Conservation (phyloP, 495 filamentous ascomycete species). For the Patellaria atrata region DNA sequence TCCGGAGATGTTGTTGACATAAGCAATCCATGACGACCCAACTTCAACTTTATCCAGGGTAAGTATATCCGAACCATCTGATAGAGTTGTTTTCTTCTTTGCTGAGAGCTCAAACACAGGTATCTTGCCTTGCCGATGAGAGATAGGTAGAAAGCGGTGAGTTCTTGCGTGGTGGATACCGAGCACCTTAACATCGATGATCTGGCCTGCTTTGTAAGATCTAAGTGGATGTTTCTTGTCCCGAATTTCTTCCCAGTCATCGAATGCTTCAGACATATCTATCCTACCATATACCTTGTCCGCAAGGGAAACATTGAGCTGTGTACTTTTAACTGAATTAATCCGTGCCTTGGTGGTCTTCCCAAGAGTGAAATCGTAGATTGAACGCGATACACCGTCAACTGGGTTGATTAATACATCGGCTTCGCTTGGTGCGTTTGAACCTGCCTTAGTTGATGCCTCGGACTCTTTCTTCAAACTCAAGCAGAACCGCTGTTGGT, state of each 20-base stretch:
- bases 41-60: constrained; percentile 58
- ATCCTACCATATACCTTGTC: constrained; percentile 85
- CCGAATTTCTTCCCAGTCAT: constrained; percentile 71
- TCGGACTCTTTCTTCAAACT: constrained; percentile 35
- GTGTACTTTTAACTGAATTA: constrained; percentile 67
- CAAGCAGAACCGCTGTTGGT: constrained; percentile 42
- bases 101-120: constrained; percentile 83
- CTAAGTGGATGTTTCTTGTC: constrained; percentile 65
- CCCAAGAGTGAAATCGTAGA: constrained; percentile 59
- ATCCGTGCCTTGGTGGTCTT: constrained; percentile 66
- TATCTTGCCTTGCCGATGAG: constrained; percentile 59
- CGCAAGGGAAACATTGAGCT: constrained; percentile 79
- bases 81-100: constrained; percentile 50
- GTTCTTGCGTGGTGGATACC: constrained; percentile 83
- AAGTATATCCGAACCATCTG: constrained; percentile 41
- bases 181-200: constrained; percentile 60
- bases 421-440: constrained; percentile 6
- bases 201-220: constrained; percentile 53
- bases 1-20: constrained; percentile 73
- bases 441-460: constrained; percentile 12
- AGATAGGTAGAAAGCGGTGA: constrained; percentile 82
- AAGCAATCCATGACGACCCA: constrained; percentile 59
- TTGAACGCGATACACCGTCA: constrained; percentile 47
- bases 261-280: constrained; percentile 78
- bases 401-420: constrained; percentile 46